Evolutionary conservation across 2,329 filamentous ascomycete genomes (phyloP).

Genomic region (Purpureocillium takamizusanense): DNA sequence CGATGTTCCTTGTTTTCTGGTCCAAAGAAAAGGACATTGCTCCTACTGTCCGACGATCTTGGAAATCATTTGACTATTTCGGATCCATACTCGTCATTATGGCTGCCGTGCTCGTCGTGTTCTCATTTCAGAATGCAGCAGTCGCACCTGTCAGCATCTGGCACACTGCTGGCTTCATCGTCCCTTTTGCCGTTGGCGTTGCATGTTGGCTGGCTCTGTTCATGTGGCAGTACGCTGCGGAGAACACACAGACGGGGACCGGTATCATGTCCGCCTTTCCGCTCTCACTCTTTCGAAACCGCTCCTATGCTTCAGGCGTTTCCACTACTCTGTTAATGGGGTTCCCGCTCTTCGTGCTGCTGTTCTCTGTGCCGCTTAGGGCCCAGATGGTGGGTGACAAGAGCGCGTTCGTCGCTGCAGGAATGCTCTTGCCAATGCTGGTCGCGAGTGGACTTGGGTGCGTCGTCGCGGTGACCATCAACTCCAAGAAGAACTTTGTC

Average conservation of each 20-base stretch:
- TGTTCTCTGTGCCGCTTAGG: conserved; percentile 39
- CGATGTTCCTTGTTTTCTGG: conserved; percentile 40
- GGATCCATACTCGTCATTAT: conserved; percentile 43
- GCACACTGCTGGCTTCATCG: conserved; percentile 25
- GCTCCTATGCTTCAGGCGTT: conserved; percentile 31
- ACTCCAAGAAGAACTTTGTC: conserved; percentile 28
- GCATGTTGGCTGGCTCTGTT: conserved; percentile 16
- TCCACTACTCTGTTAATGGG: conserved; percentile 38
- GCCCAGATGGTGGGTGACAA: conserved; percentile 40
- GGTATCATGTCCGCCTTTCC: conserved; percentile 34
- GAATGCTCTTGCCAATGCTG: conserved; percentile 45
- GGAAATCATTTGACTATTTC: conserved; percentile 41
- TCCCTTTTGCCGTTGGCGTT: conserved; percentile 17
- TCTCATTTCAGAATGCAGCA: conserved; percentile 45
- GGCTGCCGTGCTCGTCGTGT: conserved; percentile 45
- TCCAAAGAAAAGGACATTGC: conserved; percentile 32
- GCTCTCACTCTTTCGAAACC: conserved; percentile 35
- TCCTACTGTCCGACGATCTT: conserved; percentile 27
- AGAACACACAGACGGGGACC: conserved; percentile 14
- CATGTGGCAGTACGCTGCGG: conserved; percentile 17
- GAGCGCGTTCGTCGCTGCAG: conserved; percentile 33
- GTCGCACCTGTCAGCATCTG: conserved; percentile 25
- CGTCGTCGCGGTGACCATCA: conserved; percentile 29
- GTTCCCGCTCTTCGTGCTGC: conserved; percentile 37
- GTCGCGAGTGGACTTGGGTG: conserved; percentile 37